Conservation (phyloP, 495 filamentous ascomycete species). For the Letharia lupina region DNA sequence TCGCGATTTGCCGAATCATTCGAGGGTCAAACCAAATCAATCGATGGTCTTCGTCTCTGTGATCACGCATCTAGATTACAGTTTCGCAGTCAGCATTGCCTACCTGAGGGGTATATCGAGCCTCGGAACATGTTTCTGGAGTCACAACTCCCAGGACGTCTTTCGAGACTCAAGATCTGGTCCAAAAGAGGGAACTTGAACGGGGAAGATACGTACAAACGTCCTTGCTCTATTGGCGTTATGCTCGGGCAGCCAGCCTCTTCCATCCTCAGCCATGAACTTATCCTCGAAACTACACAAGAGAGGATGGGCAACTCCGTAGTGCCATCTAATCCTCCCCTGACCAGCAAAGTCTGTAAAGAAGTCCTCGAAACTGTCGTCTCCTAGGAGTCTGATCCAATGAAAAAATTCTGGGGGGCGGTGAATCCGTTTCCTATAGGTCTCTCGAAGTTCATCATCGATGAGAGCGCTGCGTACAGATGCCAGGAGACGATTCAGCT, state of each 20-base stretch:
- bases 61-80: slow-evolving; percentile 22
- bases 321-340: slow-evolving; percentile 36
- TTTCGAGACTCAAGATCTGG: background rate
- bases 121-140: background rate
- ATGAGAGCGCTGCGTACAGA: slow-evolving; percentile 28
- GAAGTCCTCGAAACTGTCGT: slow-evolving; percentile 19
- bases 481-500: slow-evolving; percentile 33
- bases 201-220: slow-evolving; percentile 25
- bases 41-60: slow-evolving; percentile 23
- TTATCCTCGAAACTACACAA: slow-evolving; percentile 27
- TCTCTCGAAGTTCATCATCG: slow-evolving; percentile 14
- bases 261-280: slow-evolving; percentile 32
- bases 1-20: slow-evolving; percentile 35
- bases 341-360: slow-evolving; percentile 40
- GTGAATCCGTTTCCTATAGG: background rate
- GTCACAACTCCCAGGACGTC: background rate
- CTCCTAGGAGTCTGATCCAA: background rate
- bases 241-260: slow-evolving; percentile 30
- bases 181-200: background rate
- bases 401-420: background rate
- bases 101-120: slow-evolving; percentile 7
- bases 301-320: slow-evolving; percentile 39
- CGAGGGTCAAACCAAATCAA: slow-evolving; percentile 34
- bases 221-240: slow-evolving; percentile 23
- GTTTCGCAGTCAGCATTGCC: background rate